Percentiles rank a stretch among this genome's conserved stretches.
Conservation (phyloP, 177 flowering plant genomes). For the Vitis hybrid region DNA sequence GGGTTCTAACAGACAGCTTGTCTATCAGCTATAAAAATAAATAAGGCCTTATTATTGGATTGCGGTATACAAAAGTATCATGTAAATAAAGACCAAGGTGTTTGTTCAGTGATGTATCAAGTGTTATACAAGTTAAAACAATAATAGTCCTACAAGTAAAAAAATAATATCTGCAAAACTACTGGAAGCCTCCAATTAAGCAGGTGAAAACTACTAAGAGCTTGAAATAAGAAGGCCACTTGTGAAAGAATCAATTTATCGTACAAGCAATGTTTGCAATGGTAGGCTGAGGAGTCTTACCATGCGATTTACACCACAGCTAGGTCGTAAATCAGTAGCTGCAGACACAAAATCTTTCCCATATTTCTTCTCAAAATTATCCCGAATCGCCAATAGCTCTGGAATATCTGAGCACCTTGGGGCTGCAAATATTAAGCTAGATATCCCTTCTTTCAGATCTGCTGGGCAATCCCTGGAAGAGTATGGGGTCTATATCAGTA, state of each 20-base stretch:
- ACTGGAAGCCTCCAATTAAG: not conserved
- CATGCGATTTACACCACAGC: constrained; percentile 82
- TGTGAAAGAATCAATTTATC: not conserved
- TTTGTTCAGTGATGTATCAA: not conserved
- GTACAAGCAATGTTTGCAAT: not conserved
- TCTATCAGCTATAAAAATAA: constrained; percentile 69
- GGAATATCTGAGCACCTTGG: constrained; percentile 95
- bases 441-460: constrained; percentile 92
- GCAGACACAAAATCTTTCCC: constrained; percentile 89
- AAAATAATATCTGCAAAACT: too few species aligned
- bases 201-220: too few species aligned
- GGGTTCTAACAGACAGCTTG: constrained; percentile 84
- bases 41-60: not conserved
- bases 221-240: too few species aligned
- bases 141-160: too few species aligned
- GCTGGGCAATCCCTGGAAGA: constrained; percentile 81
- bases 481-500: not conserved
- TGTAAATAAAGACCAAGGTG: not conserved
- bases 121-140: too few species aligned
- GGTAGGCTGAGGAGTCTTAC: constrained; percentile 29
- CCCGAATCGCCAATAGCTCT: constrained; percentile 58
- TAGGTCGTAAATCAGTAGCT: constrained; percentile 86
- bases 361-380: constrained; percentile 83
- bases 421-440: constrained; percentile 83
- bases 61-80: not conserved